Conservation (phyloP, 1,284 basidiomycete genomes). For the Wolfiporia cocos region DNA sequence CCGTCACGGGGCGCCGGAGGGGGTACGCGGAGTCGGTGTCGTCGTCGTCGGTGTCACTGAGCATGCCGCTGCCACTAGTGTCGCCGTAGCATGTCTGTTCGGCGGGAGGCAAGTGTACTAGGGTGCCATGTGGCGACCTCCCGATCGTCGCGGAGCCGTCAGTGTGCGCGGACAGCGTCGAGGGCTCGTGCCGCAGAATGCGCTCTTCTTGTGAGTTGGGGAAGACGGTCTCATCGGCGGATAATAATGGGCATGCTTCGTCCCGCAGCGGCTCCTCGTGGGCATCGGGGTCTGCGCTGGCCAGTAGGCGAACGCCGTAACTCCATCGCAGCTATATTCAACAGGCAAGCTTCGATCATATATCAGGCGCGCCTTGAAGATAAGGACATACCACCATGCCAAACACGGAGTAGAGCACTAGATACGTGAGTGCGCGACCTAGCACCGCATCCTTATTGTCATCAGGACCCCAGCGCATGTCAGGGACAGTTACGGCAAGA, state of each 20-base stretch:
- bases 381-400: slow-evolving; percentile 89
- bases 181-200: too few relatives aligned
- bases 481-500: slow-evolving; percentile 80
- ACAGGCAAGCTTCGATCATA: slow-evolving; percentile 1
- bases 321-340: slow-evolving; percentile 86
- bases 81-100: slow-evolving; percentile 7
- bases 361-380: too few relatives aligned
- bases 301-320: slow-evolving; percentile 76
- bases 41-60: slow-evolving; percentile 30
- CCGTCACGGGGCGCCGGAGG: slow-evolving; percentile 14
- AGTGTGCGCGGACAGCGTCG: too few relatives aligned
- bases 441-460: slow-evolving; percentile 87
- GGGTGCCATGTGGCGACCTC: too few relatives aligned
- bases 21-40: slow-evolving; percentile 32
- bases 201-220: too few relatives aligned
- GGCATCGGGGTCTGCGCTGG: slow-evolving; percentile 63
- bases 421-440: slow-evolving; percentile 87
- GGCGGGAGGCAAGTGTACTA: slow-evolving; percentile 4
- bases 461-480: slow-evolving; percentile 76
- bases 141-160: slow-evolving; percentile 11
- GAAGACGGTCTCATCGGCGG: too few relatives aligned
- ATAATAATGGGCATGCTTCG: too few relatives aligned
- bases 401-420: slow-evolving; percentile 89
- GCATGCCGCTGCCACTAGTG: slow-evolving; percentile 21
- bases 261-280: too few relatives aligned